phyloP scores from a whole-genome alignment of 495 filamentous ascomycete species.

The Penicillium herquei region DNA sequence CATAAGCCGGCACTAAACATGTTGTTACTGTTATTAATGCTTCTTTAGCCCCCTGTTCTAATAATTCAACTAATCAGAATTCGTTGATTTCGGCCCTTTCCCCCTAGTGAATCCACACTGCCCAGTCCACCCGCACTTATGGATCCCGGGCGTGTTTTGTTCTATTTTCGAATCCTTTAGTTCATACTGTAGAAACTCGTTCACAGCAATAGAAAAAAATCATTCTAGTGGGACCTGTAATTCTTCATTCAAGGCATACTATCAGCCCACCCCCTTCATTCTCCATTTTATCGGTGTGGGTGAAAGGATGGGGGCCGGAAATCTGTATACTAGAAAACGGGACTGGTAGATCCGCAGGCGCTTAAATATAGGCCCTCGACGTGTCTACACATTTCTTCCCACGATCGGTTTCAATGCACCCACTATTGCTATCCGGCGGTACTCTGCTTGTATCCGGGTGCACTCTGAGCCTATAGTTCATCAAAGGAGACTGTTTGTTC shows the following conservation, averaged over 20 bases:
- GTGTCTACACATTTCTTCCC: conserved; percentile 29
- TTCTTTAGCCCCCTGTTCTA: not conserved
- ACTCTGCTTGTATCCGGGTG: conserved; percentile 27
- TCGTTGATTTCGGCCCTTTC: conserved; percentile 9
- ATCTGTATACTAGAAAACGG: conserved; percentile 17
- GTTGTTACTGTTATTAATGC: not conserved
- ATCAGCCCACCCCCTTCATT: conserved; percentile 24
- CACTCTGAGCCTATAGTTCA: conserved; percentile 42
- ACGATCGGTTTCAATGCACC: conserved; percentile 27
- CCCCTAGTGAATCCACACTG: not conserved
- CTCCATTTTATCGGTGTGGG: conserved; percentile 13
- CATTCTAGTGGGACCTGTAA: not conserved
- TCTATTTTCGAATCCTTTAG: not conserved
- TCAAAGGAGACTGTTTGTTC: conserved; percentile 25
- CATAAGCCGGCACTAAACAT: not conserved
- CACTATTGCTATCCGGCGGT: conserved; percentile 36
- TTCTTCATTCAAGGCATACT: conserved; percentile 24
- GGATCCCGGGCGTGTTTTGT: not conserved
- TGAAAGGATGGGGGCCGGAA: conserved; percentile 27
- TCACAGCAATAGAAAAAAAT: not conserved
- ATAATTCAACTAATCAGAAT: conserved; percentile 14
- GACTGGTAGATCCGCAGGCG: conserved; percentile 30
- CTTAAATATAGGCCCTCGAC: conserved; percentile 45
- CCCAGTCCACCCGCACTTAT: conserved; percentile 1
- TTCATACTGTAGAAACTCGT: not conserved